A percentile compares a stretch with the other conserved stretches of the same genome.
Evolutionary conservation across 1,139 yeast species (phyloP).

Genomic region (Yamadazyma epiphylla): DNA sequence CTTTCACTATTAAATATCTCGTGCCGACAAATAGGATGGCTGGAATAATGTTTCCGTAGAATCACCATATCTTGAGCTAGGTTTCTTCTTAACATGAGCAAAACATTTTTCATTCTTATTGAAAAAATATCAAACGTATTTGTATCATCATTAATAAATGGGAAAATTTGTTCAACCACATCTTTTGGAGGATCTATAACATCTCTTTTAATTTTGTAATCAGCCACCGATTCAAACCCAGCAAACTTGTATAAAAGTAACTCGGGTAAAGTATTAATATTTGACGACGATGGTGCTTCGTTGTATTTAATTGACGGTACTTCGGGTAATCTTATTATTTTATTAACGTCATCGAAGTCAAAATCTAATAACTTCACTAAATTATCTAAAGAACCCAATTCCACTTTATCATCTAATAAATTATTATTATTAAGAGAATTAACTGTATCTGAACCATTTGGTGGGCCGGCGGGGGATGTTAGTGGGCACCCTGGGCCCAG

Average conservation of each 20-base stretch:
- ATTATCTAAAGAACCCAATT: neutral
- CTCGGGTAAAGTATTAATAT: conserved; percentile 14
- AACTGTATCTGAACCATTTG: too few species aligned
- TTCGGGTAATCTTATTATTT: neutral
- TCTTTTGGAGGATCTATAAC: conserved; percentile 25
- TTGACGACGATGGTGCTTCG: conserved; percentile 11
- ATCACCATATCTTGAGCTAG: conserved; percentile 35
- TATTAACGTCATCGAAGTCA: neutral
- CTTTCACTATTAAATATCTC: conserved; percentile 22
- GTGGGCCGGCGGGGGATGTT: too few species aligned
- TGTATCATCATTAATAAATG: conserved; percentile 20
- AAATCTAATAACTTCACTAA: too few species aligned
- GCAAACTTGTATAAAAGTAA: conserved; percentile 17
- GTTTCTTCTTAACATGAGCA: conserved; percentile 20
- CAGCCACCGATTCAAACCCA: conserved; percentile 19
- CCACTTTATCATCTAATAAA: too few species aligned
- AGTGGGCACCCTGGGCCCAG: too few species aligned
- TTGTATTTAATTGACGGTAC: conserved; percentile 2
- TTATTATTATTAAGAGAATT: too few species aligned
- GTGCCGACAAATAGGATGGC: conserved; percentile 23
- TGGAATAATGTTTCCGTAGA: conserved; percentile 21
- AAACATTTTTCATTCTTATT: conserved; percentile 16
- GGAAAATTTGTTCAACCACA: conserved; percentile 25
- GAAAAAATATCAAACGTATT: conserved; percentile 12
- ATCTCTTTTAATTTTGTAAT: conserved; percentile 20